A percentile compares a stretch with the other conserved stretches of the same genome.
phyloP scores from a whole-genome alignment of 495 filamentous ascomycete species.

The Jackrogersella multiformis region DNA sequence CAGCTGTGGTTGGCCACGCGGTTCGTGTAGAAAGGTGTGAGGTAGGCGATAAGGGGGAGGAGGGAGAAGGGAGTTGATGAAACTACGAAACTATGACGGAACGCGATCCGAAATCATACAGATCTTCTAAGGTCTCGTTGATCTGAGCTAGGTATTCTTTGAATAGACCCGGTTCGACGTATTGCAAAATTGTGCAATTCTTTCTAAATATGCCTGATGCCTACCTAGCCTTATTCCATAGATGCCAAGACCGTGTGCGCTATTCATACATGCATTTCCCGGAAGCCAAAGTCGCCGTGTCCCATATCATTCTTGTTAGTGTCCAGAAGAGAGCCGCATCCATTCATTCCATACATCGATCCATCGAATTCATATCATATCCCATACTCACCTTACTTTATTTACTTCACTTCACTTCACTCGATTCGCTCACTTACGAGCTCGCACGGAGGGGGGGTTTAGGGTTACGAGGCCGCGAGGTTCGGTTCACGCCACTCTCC shows the following conservation, averaged over 20 bases:
- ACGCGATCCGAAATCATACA: no score
- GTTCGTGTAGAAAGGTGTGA: neutral
- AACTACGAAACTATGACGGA: neutral
- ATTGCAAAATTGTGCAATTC: neutral
- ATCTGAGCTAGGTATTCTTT: neutral
- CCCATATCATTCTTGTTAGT: neutral
- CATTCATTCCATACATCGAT: no score
- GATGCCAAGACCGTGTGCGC: no score
- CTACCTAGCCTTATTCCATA: neutral
- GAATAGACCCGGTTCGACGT: neutral
- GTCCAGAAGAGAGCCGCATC: neutral
- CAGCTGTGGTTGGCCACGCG: neutral
- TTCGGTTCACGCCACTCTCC: neutral
- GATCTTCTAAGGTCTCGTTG: neutral
- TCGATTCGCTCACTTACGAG: no score
- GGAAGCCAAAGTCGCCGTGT: no score
- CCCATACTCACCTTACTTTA: no score
- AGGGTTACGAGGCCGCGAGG: no score
- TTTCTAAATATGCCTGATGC: neutral
- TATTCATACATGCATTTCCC: no score
- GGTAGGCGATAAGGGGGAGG: no score
- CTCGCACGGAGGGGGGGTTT: no score
- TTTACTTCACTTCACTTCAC: no score
- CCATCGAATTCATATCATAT: no score
- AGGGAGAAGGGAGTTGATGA: neutral